Base-by-base conservation (phyloP, 2,329 filamentous ascomycete genomes). In the Claviceps monticola region DNA sequence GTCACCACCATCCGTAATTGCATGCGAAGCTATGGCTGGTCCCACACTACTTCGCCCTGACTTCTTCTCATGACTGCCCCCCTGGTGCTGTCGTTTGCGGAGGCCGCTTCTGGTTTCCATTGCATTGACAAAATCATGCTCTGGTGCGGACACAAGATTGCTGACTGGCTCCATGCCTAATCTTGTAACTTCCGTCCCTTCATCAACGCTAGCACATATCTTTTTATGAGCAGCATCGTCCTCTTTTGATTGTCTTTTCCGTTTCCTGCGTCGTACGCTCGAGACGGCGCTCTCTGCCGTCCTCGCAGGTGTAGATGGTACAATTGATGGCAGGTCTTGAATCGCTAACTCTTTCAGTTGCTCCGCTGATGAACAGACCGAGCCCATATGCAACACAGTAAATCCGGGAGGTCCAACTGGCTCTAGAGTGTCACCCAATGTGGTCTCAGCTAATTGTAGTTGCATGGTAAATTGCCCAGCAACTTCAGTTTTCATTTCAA, bases 141-240 rank as follows among this genome's bases (percentile, higher is more conserved):
- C 26, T 13, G 4, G 38, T 39, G 16, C 19, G 21, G 44, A 36
- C n/a, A 16, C 13, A 23, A 43, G 16, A 26, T n/a, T 16, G 14
- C 2, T 43, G 6, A 4, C 17, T n/a, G 13, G 14, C 17, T 46
- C 36, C 21, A 19, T 17, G 3, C 23, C n/a, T 13, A 16, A 13
- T 21, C 23, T 17, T 42, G 36, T 8, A 43, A 39, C 45, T 11
- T 48, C 44, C n/a, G n/a, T n/a, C 14, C 26, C 7, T 46, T 46
- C 36, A n/a, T 37, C 26, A 2, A 59, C 59, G 37, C 48, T 46
- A 3, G 62, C 59, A 17, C 62, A 61, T 55, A 58, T 61, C 55
- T 58, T 65, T 55, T 67, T 68, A 29, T 55, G 58, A n/a, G 58
- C 59, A 37, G 48, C 48, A 46, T 62, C 61, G 7, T 55, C 47